Evolutionary conservation across 2,329 filamentous ascomycete genomes (phyloP), one percentile per base, ranked within the genome.

Genomic region (Fulvia fulva): DNA sequence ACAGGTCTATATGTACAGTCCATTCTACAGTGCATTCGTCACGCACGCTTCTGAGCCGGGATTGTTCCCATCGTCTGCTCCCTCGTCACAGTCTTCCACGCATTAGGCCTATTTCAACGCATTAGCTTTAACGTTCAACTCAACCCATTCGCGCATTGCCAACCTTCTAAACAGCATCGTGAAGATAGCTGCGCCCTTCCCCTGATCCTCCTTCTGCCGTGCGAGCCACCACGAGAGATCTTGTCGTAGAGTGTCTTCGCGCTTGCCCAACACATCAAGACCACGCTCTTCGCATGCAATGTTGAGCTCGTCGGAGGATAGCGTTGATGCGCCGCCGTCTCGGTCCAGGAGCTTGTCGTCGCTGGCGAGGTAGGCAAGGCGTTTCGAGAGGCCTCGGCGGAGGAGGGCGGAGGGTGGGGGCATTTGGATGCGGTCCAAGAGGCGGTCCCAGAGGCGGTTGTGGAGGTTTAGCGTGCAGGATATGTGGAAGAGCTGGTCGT

Each of bases 291-390:
- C 71, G 34, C 65, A 71, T 28, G 74, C 77, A 55, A 80, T 67
- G 4, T 68, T 63, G 19, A 68, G 55, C 49, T 77, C 74, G 0
- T 67, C 63, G 19, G 61, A 69, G 3, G 75, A 80, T 25, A 83
- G 64, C 34, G 88, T 78, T 2, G 56, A 43, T 9, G 51, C 51
- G 0, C 87, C 89, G 14, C 88, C 80, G 63, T 91, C 81, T 7
- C 74, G 74, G 19, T 80, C 68, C 50, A 97, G 81, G 71, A 93
- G 76, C 62, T 69, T 74, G 74, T 95, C 90, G 74, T 97, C 92
- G 37, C 80, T 75, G 47, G 80, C 80, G 61, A 97, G 71, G 69
- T 89, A 90, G 43, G 79, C 75, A 65, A 90, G 75, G 62, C 82
- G 78, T 65, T 76, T 75, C 52, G 67, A 65, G 44, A 91, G 76